Percentiles rank a stretch among this genome's conserved stretches.
Conservation (phyloP, 2,329 filamentous ascomycete species). For the Fusarium mexicanum region DNA sequence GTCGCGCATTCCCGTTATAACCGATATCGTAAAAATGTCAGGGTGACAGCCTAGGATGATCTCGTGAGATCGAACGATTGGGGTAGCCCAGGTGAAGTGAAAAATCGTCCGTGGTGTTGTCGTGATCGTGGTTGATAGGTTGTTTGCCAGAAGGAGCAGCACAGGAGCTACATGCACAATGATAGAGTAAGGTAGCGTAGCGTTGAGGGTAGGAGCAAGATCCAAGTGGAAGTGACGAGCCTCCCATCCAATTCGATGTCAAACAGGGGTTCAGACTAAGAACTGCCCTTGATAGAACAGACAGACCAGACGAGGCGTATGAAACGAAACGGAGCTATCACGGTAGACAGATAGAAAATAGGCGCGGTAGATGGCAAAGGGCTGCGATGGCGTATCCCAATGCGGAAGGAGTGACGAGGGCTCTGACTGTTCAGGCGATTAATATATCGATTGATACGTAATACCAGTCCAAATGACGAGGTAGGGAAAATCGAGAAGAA, state of each 20-base stretch:
- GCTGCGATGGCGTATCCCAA: conserved; percentile 3
- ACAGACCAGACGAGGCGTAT: background rate
- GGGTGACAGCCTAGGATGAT: background rate
- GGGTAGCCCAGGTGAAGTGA: background rate
- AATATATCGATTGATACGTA: conserved; percentile 7
- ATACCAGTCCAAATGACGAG: background rate
- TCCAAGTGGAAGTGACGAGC: background rate
- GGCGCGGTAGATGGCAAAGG: conserved; percentile 3
- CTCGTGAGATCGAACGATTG: background rate
- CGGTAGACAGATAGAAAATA: background rate
- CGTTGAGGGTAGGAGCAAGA: background rate
- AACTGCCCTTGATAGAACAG: background rate
- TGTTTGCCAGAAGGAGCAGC: conserved; percentile 7
- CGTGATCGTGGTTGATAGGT: conserved; percentile 8
- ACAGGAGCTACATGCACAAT: background rate
- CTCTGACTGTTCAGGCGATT: conserved; percentile 7
- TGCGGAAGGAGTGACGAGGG: conserved; percentile 28
- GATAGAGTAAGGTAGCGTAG: background rate
- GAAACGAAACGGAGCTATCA: conserved; percentile 14
- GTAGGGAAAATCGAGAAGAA: background rate
- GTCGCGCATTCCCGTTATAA: conserved; percentile 37
- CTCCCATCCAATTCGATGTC: conserved; percentile 12
- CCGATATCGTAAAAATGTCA: background rate
- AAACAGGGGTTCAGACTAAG: conserved; percentile 14
- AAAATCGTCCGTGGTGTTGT: background rate